These are phyloP conservation scores for Pachyrhizus erosus DNA, from an alignment of 306 rosid species.

Conservation along the genomic window DNA sequence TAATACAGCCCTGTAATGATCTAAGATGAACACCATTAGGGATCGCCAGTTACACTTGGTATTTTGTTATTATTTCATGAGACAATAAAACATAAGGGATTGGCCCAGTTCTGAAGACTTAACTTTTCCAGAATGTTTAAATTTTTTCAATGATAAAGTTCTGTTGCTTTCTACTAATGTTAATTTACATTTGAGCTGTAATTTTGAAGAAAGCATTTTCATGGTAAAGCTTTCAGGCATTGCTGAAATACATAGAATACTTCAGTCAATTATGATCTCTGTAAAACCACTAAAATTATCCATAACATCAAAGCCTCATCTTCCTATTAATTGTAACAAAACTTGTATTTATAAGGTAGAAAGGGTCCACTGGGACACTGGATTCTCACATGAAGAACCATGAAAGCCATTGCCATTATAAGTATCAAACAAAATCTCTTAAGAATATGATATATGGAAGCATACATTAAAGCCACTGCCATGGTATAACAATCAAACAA, in stretches of 20 bases:
- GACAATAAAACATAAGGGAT: background rate
- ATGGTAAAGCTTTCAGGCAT: constrained; percentile 21
- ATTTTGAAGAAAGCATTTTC: constrained; percentile 9
- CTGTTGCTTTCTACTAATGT: constrained; percentile 5
- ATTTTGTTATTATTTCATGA: constrained; percentile 8
- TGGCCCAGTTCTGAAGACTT: constrained; percentile 1
- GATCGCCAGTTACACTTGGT: background rate
- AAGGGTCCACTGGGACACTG: constrained; percentile 14
- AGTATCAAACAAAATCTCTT: background rate
- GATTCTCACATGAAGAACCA: constrained; percentile 30
- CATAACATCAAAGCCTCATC: background rate
- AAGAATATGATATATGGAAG: constrained; percentile 36
- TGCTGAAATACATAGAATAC: constrained; percentile 2
- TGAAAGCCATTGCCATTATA: constrained; percentile 8
- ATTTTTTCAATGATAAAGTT: background rate
- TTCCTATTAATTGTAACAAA: constrained; percentile 1
- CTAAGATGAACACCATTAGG: background rate
- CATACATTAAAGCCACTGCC: constrained; percentile 21
- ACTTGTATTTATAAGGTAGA: constrained; percentile 18
- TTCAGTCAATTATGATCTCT: background rate
- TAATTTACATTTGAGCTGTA: constrained; percentile 11
- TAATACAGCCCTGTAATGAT: constrained; percentile 5
- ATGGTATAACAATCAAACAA: constrained; percentile 27
- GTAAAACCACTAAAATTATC: constrained; percentile 12
- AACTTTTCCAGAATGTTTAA: background rate